Percentiles rank a stretch among this genome's conserved stretches.
These are phyloP conservation scores for Magnolia sinica DNA, from an alignment of 164 flowering plant genomes.

Conservation along the genomic window DNA sequence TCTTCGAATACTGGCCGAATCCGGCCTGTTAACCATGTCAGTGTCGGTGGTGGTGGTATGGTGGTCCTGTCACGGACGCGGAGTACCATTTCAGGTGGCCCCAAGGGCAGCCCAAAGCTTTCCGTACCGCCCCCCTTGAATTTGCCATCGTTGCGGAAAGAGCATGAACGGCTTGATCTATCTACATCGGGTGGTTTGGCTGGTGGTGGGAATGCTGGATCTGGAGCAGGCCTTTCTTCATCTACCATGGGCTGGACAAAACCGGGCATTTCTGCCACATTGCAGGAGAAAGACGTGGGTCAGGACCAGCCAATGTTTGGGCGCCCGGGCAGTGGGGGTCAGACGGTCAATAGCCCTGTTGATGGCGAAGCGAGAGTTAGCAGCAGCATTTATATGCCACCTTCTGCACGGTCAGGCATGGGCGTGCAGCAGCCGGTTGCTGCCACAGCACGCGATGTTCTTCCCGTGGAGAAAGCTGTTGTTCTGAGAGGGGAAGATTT, in stretches of 20 bases:
- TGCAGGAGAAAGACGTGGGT: constrained; percentile 45
- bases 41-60: constrained; percentile 72
- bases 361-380: constrained; percentile 26
- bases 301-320: constrained; percentile 17
- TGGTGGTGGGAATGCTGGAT: constrained; percentile 53
- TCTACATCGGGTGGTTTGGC: constrained; percentile 39
- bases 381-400: constrained; percentile 55
- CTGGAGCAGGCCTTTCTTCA: constrained; percentile 61
- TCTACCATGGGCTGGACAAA: constrained; percentile 89
- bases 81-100: constrained; percentile 31
- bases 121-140: constrained; percentile 99
- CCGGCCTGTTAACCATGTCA: constrained; percentile 27
- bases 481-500: constrained; percentile 95
- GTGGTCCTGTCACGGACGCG: constrained; percentile 73
- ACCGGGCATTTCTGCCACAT: constrained; percentile 38
- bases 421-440: constrained; percentile 22
- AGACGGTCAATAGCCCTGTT: constrained; percentile 23
- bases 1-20: constrained; percentile 15
- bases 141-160: constrained; percentile 83
- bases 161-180: constrained; percentile 78
- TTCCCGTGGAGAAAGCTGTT: constrained; percentile 41
- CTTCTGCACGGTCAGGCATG: constrained; percentile 42
- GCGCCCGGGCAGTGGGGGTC: constrained; percentile 17
- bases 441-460: constrained; percentile 12
- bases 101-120: constrained; percentile 67